phyloP scores from a whole-genome alignment of 1,139 yeast genomes.

The Scheffersomyces parashehatae region DNA sequence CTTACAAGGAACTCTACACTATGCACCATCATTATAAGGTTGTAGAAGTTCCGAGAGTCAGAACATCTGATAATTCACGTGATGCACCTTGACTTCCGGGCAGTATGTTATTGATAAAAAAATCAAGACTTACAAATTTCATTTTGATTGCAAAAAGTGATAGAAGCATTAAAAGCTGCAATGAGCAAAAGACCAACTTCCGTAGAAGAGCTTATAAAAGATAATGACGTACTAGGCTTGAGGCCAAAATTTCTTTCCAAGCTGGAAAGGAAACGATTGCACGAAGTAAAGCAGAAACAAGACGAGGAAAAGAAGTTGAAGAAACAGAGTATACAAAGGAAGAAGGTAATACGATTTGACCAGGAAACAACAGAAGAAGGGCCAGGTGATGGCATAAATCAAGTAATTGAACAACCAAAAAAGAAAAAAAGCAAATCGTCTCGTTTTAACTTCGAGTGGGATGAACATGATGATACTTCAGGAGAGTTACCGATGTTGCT shows the following conservation, averaged over 20 bases:
- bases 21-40: too few species aligned
- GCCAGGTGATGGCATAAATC: conserved; percentile 1
- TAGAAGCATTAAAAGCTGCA: too few species aligned
- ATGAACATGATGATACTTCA: conserved; percentile 63
- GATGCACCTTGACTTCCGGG: too few species aligned
- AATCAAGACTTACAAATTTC: too few species aligned
- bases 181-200: conserved; percentile 37
- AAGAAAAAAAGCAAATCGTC: conserved; percentile 13
- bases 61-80: too few species aligned
- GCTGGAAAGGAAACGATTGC: conserved; percentile 42
- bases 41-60: too few species aligned
- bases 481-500: conserved; percentile 45
- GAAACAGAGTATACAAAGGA: conserved; percentile 6
- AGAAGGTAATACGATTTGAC: conserved; percentile 2
- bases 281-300: conserved; percentile 17
- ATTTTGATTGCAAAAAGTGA: too few species aligned
- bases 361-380: conserved; percentile 9
- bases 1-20: too few species aligned
- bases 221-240: conserved; percentile 4
- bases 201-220: conserved; percentile 42
- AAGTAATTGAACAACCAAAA: neutral
- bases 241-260: conserved; percentile 53
- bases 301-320: conserved; percentile 16
- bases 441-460: conserved; percentile 75
- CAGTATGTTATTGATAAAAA: too few species aligned